Evolutionary conservation across 129 eudicot species (phyloP), one percentile per base, ranked within the genome.

Genomic region (Lactuca saligna): DNA sequence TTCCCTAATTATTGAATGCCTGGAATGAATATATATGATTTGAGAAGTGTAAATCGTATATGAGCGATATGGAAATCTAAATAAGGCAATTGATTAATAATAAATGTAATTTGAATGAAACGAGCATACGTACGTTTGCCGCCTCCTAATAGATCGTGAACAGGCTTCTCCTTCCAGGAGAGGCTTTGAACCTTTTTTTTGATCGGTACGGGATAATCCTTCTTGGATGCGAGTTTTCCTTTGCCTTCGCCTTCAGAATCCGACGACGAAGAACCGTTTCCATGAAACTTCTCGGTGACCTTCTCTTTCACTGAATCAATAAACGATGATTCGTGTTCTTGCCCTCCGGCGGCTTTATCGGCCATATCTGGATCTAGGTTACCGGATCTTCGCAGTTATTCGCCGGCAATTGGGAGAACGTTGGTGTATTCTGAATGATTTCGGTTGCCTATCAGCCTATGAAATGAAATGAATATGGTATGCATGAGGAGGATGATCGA

Each of bases 201-300:
- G 13, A 75, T 78, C 10, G 78, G 64, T 16, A 74, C 55, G 4
- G 80, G 73, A 66, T 80, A 77, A 34, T 33, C 49, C 71, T 76
- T 76, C 50, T 60, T 68, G 10, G 14, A 32, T 39, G 8, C 2
- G 50, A 46, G 51, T 11, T 42, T 42, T 9, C 49, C 49, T n/a
- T 76, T 72, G 48, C 46, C 50, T 38, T 81, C 82, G 33, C 39
- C 72, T 16, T 88, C 96, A 31, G 89, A 82, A 73, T 78, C 91
- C 13, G 87, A 81, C 0, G 90, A 82, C 7, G 95, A 88, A 35
- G 78, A 82, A 72, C 72, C 73, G 63, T 54, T 78, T 41, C 37
- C 73, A 2, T 90, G 88, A 58, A 84, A 80, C 72, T 75, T 76
- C 60, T 87, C 97, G 38, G 84, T 60, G 80, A 90, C 81, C 80